Evolutionary conservation across 768 basidiomycete species (phyloP).

Genomic region (Pisolithus albus): DNA sequence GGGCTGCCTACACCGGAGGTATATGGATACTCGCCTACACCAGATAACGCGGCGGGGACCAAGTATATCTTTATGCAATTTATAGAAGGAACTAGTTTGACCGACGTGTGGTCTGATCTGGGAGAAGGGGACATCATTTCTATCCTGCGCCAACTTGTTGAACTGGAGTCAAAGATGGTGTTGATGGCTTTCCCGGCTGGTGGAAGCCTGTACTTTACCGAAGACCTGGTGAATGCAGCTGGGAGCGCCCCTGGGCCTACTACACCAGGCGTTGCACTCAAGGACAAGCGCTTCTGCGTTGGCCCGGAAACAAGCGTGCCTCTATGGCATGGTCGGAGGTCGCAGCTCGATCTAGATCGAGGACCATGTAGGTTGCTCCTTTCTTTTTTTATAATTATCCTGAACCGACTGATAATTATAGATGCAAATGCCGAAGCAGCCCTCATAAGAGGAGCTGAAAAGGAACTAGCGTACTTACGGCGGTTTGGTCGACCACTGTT

Average conservation of each 20-base stretch:
- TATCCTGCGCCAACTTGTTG: conserved; percentile 36
- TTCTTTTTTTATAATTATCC: conserved; percentile 21
- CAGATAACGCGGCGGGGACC: conserved; percentile 23
- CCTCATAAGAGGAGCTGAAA: neutral
- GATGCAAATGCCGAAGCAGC: neutral
- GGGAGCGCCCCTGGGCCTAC: conserved; percentile 5
- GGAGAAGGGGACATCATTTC: conserved; percentile 34
- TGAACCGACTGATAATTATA: neutral
- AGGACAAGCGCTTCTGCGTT: conserved; percentile 38
- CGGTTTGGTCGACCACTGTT: neutral
- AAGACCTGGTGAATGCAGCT: conserved; percentile 38
- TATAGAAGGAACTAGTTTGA: conserved; percentile 23
- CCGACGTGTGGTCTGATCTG: conserved; percentile 31
- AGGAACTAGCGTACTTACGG: neutral
- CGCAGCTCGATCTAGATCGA: conserved; percentile 41
- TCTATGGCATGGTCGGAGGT: conserved; percentile 47
- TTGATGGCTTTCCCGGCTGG: conserved; percentile 42
- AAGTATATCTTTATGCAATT: conserved; percentile 28
- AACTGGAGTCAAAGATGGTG: conserved; percentile 46
- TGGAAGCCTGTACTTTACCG: conserved; percentile 43
- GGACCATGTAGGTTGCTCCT: conserved; percentile 45
- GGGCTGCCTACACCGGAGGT: conserved; percentile 27
- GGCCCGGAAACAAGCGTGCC: conserved; percentile 37
- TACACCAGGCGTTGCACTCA: conserved; percentile 26
- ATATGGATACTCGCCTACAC: conserved; percentile 24